phyloP scores from a whole-genome alignment of 2,329 filamentous ascomycete genomes.

The Botrytis paeoniae region DNA sequence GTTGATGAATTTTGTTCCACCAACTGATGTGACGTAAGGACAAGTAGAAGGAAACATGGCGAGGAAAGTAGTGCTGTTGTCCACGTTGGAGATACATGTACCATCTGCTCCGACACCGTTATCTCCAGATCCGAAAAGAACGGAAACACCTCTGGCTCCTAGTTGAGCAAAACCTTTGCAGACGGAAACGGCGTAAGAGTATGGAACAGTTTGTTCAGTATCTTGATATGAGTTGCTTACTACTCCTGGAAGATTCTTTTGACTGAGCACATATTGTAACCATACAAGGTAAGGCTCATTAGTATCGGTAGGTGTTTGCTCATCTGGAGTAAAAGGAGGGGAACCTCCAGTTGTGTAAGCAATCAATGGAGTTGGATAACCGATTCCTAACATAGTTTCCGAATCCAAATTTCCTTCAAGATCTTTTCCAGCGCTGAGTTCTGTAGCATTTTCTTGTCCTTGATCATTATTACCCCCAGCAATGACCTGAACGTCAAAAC shows the following conservation, averaged over 20 bases:
- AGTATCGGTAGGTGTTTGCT: slow-evolving; percentile 27
- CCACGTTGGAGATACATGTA: slow-evolving; percentile 50
- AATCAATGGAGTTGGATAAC: slow-evolving; percentile 51
- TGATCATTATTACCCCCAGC: slow-evolving; percentile 22
- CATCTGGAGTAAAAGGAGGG: slow-evolving; percentile 51
- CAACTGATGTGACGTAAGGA: slow-evolving; percentile 64
- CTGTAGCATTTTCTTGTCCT: slow-evolving; percentile 21
- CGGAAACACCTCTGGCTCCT: slow-evolving; percentile 50
- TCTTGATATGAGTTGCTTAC: slow-evolving; percentile 57
- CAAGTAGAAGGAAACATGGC: slow-evolving; percentile 63
- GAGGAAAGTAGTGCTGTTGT: slow-evolving; percentile 53
- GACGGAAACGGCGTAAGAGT: slow-evolving; percentile 50
- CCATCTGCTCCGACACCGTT: slow-evolving; percentile 44
- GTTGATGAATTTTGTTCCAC: slow-evolving; percentile 42
- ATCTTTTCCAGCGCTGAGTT: slow-evolving; percentile 23
- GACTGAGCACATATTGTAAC: slow-evolving; percentile 49
- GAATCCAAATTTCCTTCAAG: slow-evolving; percentile 56
- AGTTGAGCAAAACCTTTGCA: slow-evolving; percentile 53
- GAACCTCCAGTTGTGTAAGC: slow-evolving; percentile 54
- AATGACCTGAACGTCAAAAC: slow-evolving; percentile 20
- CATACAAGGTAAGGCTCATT: slow-evolving; percentile 58
- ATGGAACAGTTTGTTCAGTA: slow-evolving; percentile 54
- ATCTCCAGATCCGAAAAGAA: slow-evolving; percentile 53
- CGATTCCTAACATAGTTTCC: slow-evolving; percentile 52
- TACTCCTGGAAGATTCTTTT: slow-evolving; percentile 49